Evolutionary conservation across 257 asterid genomes (phyloP).

Genomic region (Nicotiana tomentosiformis): DNA sequence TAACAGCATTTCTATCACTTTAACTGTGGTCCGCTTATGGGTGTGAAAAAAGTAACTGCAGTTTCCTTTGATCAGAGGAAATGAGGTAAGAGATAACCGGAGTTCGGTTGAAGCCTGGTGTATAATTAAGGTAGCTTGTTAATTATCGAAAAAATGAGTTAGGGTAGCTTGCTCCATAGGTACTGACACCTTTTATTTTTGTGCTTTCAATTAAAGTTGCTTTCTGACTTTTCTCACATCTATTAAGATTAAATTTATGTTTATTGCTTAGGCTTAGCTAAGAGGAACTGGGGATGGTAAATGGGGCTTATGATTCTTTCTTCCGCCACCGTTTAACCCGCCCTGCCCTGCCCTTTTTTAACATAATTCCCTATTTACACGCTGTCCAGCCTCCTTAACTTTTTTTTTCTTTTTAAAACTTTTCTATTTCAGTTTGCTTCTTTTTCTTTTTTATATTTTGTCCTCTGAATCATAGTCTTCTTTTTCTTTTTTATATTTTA

Average conservation of each 20-base stretch:
- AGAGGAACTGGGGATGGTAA: not conserved
- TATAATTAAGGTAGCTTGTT: not conserved
- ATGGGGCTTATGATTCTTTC: not conserved
- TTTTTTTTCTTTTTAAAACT: too few relatives aligned
- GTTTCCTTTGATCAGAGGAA: not conserved
- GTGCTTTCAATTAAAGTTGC: not conserved
- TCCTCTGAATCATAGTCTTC: not conserved
- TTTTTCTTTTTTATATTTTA: not conserved
- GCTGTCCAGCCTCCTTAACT: too few relatives aligned
- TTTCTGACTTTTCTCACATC: not conserved
- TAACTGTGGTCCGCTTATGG: not conserved
- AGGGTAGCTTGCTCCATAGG: not conserved
- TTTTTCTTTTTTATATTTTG: not conserved
- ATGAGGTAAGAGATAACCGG: not conserved
- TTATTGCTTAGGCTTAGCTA: not conserved
- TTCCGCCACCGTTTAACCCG: not conserved
- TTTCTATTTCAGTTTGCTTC: too few relatives aligned
- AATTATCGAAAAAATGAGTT: too few relatives aligned
- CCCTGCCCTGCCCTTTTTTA: not conserved
- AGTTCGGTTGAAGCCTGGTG: not conserved
- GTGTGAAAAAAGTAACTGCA: not conserved
- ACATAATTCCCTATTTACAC: too few relatives aligned
- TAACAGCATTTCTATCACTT: not conserved
- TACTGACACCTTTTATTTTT: not conserved
- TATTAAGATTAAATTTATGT: not conserved